Conservation (phyloP, 108 stramenopile genomes). For the Discostella pseudostelligera region DNA sequence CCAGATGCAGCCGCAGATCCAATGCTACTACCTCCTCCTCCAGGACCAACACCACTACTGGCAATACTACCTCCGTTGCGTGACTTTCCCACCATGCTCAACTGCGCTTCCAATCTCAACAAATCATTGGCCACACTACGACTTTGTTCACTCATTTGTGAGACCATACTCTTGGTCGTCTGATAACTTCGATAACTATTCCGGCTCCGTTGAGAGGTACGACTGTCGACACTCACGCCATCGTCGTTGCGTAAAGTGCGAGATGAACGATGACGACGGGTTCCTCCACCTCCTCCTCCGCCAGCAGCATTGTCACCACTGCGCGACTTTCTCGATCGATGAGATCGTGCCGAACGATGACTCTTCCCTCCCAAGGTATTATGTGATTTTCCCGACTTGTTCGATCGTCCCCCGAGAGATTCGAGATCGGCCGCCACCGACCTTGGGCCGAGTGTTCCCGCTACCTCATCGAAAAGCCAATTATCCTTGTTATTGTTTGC, state of each 20-base stretch:
- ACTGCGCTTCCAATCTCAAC: constrained; percentile 79
- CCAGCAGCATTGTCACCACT: not conserved
- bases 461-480: constrained; percentile 85
- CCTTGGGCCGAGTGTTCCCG: constrained; percentile 78
- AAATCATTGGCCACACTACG: constrained; percentile 86
- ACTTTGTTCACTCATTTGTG: constrained; percentile 85
- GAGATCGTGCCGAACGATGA: constrained; percentile 66
- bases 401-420: constrained; percentile 76
- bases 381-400: constrained; percentile 60
- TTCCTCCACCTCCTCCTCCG: not conserved
- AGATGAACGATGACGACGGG: constrained; percentile 31
- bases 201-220: constrained; percentile 57
- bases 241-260: constrained; percentile 9
- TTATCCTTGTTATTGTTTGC: constrained; percentile 52
- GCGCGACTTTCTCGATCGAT: constrained; percentile 36
- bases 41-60: constrained; percentile 26
- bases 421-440: constrained; percentile 83
- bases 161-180: constrained; percentile 76
- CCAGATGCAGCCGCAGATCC: constrained; percentile 24
- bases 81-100: constrained; percentile 79
- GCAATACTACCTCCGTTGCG: constrained; percentile 24
- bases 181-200: constrained; percentile 71
- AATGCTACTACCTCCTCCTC: constrained; percentile 32
- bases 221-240: constrained; percentile 52
- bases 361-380: constrained; percentile 58